phyloP scores from a whole-genome alignment of 805 yeast species.

The Ogataea allantospora region DNA sequence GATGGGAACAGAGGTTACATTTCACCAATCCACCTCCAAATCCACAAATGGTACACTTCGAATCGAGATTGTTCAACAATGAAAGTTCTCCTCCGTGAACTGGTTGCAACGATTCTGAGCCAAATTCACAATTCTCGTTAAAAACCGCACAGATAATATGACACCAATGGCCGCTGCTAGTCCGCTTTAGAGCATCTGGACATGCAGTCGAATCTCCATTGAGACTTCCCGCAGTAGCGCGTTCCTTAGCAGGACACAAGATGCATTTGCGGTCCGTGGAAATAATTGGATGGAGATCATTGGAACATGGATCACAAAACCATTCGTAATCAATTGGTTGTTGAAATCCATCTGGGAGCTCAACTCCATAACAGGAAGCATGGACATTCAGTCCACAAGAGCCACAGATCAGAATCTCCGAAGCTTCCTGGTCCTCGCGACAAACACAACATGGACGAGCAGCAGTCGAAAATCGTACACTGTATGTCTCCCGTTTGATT shows the following conservation, averaged over 20 bases:
- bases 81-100: slow-evolving; percentile 37
- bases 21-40: slow-evolving; percentile 48
- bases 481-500: slow-evolving; percentile 2
- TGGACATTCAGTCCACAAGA: slow-evolving; percentile 73
- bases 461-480: slow-evolving; percentile 22
- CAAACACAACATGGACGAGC: slow-evolving; percentile 59
- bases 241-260: slow-evolving; percentile 59
- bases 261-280: slow-evolving; percentile 60
- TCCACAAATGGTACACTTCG: slow-evolving; percentile 46
- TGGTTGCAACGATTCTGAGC: slow-evolving; percentile 44
- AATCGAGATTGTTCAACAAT: slow-evolving; percentile 32
- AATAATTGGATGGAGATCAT: slow-evolving; percentile 59
- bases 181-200: slow-evolving; percentile 71
- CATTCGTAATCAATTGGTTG: slow-evolving; percentile 44
- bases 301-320: slow-evolving; percentile 80
- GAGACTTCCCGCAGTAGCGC: slow-evolving; percentile 45
- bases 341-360: slow-evolving; percentile 10
- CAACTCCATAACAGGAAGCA: slow-evolving; percentile 63
- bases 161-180: slow-evolving; percentile 69
- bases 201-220: slow-evolving; percentile 39
- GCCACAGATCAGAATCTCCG: slow-evolving; percentile 52
- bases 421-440: slow-evolving; percentile 32
- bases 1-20: slow-evolving; percentile 46
- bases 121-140: slow-evolving; percentile 44
- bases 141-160: slow-evolving; percentile 73